Evolutionary conservation across 2,329 filamentous ascomycete genomes (phyloP), one percentile per base, ranked within the genome.

Genomic region (Xylaria sp.): DNA sequence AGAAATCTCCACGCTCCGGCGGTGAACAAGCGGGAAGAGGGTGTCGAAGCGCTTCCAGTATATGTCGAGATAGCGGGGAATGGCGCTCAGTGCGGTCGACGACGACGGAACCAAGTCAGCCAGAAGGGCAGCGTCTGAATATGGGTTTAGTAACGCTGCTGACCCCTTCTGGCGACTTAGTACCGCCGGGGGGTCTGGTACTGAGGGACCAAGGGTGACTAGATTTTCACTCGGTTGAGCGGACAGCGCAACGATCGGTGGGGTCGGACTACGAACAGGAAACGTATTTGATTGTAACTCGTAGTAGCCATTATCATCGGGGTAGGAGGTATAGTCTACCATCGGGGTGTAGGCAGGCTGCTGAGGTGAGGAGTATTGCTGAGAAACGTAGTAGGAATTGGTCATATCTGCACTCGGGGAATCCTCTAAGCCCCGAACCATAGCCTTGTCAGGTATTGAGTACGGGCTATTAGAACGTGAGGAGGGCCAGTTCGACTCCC

Each of bases 31-130:
- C n/a, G 86, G 85, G 71, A 83, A 84, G 64, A 80, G 70, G 24
- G 79, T 78, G 71, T 86, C 81, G 57, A 86, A 83, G 68, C 81
- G 82, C 59, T 83, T 80, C 86, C 86, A 88, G 77, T 87, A 88
- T 42, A 84, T 77, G 27, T 85, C 79, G 67, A 88, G 78, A 69
- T 88, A 88, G 50, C 75, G 75, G 50, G 86, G 85, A 54, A 87
- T 81, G 48, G 81, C 80, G 58, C 80, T 81, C 67, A 79, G 80
- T 53, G 81, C 77, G 56, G 78, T 71, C 63, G 79, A 71, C 64
- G 76, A 69, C 66, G 78, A 75, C 69, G 83, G 74, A 54, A 75
- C 74, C 56, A 79, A 79, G 36, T 78, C 76, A 68, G 81, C 79
- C 71, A 85, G 75, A 60, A 75, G 74, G 80, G 76, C 61, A 80